Evolutionary conservation across 2,329 filamentous ascomycete genomes (phyloP).

Genomic region (Ceratocystis cacaofunesta): DNA sequence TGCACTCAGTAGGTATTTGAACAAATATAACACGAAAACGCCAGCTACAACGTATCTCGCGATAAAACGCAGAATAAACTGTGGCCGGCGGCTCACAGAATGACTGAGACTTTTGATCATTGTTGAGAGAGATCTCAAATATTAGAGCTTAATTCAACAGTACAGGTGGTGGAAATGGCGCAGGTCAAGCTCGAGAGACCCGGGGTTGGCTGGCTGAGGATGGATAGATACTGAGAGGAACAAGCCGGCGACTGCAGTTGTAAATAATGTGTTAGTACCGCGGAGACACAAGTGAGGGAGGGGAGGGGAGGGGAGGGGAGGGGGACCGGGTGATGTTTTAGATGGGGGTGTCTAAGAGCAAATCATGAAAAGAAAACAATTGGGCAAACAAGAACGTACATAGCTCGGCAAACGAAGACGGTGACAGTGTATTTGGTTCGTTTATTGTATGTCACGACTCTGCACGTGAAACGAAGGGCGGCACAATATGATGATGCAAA

Average conservation of each 20-base stretch:
- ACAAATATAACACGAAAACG: constrained; percentile 2
- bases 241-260: background rate
- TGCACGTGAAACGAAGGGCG: background rate
- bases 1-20: constrained; percentile 11
- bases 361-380: background rate
- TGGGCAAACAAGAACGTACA: background rate
- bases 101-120: constrained; percentile 12
- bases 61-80: constrained; percentile 12
- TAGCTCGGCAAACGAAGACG: background rate
- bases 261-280: background rate
- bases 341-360: background rate
- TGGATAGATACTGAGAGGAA: background rate
- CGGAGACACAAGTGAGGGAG: background rate
- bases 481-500: background rate
- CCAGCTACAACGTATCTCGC: constrained; percentile 8
- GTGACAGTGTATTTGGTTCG: background rate
- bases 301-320: background rate
- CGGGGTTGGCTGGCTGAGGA: background rate
- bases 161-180: background rate
- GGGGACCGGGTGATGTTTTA: background rate
- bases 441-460: background rate
- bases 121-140: background rate
- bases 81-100: constrained; percentile 9
- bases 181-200: background rate
- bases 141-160: background rate